Conservation (phyloP, 805 yeast species). For the Metschnikowia shivogae region DNA sequence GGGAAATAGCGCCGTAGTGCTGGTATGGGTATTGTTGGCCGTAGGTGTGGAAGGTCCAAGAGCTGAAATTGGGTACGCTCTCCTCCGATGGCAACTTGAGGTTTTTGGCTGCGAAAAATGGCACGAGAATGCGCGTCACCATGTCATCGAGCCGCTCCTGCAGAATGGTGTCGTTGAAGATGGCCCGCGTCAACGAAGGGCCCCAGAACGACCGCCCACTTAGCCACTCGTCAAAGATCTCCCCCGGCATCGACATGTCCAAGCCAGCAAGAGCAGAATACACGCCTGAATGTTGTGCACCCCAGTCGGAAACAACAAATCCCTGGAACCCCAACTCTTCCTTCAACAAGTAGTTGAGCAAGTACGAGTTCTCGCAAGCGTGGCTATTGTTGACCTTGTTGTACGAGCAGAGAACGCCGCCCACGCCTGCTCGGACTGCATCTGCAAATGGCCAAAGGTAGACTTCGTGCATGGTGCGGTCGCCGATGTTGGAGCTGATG, state of each 20-base stretch:
- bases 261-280: constrained; percentile 54
- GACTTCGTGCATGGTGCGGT: constrained; percentile 57
- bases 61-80: constrained; percentile 49
- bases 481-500: constrained; percentile 53
- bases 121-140: constrained; percentile 57
- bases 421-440: constrained; percentile 55
- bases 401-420: constrained; percentile 59
- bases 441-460: constrained; percentile 68
- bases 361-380: constrained; percentile 56
- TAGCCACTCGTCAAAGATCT: constrained; percentile 48
- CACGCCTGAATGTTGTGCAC: constrained; percentile 59
- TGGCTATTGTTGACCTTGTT: constrained; percentile 53
- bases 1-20: constrained; percentile 49
- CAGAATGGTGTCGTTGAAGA: constrained; percentile 52
- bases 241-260: constrained; percentile 67
- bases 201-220: constrained; percentile 57
- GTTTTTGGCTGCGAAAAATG: constrained; percentile 46
- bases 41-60: constrained; percentile 55
- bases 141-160: constrained; percentile 55
- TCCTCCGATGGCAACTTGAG: constrained; percentile 37
- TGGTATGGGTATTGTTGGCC: constrained; percentile 54
- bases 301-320: constrained; percentile 64
- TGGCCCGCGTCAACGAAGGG: constrained; percentile 49
- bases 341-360: constrained; percentile 52
- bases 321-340: constrained; percentile 66